Evolutionary conservation across 164 flowering plant species (phyloP), one percentile per base, ranked within the genome.

Genomic region (Aristolochia fimbriata): DNA sequence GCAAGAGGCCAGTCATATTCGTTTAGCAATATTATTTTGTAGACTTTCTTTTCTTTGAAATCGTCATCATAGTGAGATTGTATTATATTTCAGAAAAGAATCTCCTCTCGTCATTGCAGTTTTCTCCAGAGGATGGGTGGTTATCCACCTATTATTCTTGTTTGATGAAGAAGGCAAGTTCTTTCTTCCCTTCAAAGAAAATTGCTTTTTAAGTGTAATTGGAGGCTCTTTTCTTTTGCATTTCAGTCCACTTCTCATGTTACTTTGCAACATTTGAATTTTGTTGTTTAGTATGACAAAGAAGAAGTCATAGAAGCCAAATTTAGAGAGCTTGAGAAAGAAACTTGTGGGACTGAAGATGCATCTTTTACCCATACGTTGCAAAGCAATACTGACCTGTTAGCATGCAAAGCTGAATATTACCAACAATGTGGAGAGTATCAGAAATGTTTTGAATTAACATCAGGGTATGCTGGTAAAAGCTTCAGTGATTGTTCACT

Each of bases 331-430:
- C 81, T 94, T 58, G 99, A 88, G 68, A 78, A 76, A 63, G 86
- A 79, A 73, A 81, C 63, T 53, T 66, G 63, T 60, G 76, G 62
- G 47, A 66, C 68, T 57, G 74, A 62, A 16, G 82, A 75, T 51
- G 63, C 71, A 53, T 83, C 84, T n/a, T 53, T 81, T 52, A 63
- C 64, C n/a, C 68, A 65, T 61, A 74, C 87, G 33, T 74, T 90
- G 60, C 80, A 76, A 71, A 77, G 76, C 72, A 91, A 94, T 69
- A 81, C 88, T 51, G 99, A 94, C 72, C 81, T 94, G 60, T 72
- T 94, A 76, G 89, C 93, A 59, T 91, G 99, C 84, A 91, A 88
- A 78, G 99, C 97, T 66, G 97, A 94, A 67, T 94, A 86, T 76
- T 88, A 85, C 68, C 93, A 91, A 71, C 96, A 91, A 59, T 86